These are phyloP conservation scores for Sisymbrium irio DNA, from an alignment of 345 rosid genomes.

Conservation along the genomic window DNA sequence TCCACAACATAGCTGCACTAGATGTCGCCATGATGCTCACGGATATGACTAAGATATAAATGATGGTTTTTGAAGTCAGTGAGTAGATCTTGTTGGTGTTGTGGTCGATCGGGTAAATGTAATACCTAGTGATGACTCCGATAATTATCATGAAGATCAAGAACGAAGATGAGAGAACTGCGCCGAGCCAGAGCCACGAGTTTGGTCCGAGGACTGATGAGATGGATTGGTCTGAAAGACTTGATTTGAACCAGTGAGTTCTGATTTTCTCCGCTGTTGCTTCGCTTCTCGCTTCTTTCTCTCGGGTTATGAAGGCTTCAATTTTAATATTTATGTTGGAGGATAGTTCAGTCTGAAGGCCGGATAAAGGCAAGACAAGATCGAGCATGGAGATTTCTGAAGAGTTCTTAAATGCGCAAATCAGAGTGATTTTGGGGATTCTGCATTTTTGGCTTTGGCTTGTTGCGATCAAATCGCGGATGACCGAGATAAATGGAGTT, in stretches of 20 bases:
- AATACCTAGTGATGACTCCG: slow-evolving; percentile 55
- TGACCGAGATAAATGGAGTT: slow-evolving; percentile 77
- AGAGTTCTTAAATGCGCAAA: slow-evolving; percentile 56
- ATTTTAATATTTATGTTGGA: slow-evolving; percentile 46
- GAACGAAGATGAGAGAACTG: slow-evolving; percentile 62
- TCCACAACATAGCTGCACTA: slow-evolving; percentile 59
- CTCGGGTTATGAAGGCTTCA: slow-evolving; percentile 76
- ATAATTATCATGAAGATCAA: slow-evolving; percentile 50
- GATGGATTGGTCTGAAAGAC: slow-evolving; percentile 45
- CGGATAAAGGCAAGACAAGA: slow-evolving; percentile 53
- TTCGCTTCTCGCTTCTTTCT: slow-evolving; percentile 36
- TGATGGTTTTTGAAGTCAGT: slow-evolving; percentile 36
- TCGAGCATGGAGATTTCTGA: slow-evolving; percentile 66
- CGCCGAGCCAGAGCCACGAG: slow-evolving; percentile 73
- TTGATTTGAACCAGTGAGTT: slow-evolving; percentile 58
- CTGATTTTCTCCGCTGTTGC: slow-evolving; percentile 25
- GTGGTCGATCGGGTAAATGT: slow-evolving; percentile 58
- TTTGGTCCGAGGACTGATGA: slow-evolving; percentile 64
- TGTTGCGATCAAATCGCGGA: slow-evolving; percentile 52
- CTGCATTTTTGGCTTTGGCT: slow-evolving; percentile 35
- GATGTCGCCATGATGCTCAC: slow-evolving; percentile 46
- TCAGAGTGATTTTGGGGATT: slow-evolving; percentile 50
- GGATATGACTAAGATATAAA: slow-evolving; percentile 51
- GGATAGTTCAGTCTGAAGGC: slow-evolving; percentile 31
- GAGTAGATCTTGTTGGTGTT: slow-evolving; percentile 43